Percentiles rank a stretch among this genome's conserved stretches.
phyloP scores from a whole-genome alignment of 1,139 yeast species.

The Yamadazyma membranifaciens region DNA sequence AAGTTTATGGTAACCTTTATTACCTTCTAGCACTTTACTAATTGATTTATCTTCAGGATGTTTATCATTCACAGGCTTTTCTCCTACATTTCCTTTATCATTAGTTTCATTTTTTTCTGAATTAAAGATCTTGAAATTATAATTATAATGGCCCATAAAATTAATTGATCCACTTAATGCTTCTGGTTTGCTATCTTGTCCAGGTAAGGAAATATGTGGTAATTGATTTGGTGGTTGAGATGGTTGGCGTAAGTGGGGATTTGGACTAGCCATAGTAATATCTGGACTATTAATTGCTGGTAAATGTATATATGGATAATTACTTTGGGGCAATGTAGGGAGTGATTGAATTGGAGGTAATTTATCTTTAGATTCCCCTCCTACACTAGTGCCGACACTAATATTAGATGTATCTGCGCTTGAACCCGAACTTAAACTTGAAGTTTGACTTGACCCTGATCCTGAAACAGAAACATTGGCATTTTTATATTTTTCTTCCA shows the following conservation, averaged over 20 bases:
- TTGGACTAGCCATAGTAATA: no score
- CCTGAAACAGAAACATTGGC: not conserved
- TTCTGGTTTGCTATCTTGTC: not conserved
- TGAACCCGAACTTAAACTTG: no score
- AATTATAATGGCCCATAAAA: conserved; percentile 43
- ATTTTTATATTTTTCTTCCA: conserved; percentile 32
- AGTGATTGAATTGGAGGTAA: conserved; percentile 4
- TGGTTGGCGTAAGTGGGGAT: no score
- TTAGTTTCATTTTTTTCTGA: conserved; percentile 8
- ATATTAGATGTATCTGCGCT: not conserved
- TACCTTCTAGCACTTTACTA: not conserved
- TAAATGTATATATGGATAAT: not conserved
- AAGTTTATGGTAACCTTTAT: not conserved
- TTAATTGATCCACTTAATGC: conserved; percentile 44
- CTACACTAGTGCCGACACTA: not conserved
- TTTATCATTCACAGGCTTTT: no score
- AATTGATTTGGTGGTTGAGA: no score
- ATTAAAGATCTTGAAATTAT: conserved; percentile 41
- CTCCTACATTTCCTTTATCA: not conserved
- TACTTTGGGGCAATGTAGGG: not conserved
- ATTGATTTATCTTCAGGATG: conserved; percentile 3
- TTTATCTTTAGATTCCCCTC: not conserved
- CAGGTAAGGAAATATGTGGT: no score
- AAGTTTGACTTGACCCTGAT: no score
- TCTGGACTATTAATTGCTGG: not conserved